Evolutionary conservation across 371 early-diverging fungal species (phyloP), one percentile per base, ranked within the genome.

Genomic region (Funneliformis caledonium): DNA sequence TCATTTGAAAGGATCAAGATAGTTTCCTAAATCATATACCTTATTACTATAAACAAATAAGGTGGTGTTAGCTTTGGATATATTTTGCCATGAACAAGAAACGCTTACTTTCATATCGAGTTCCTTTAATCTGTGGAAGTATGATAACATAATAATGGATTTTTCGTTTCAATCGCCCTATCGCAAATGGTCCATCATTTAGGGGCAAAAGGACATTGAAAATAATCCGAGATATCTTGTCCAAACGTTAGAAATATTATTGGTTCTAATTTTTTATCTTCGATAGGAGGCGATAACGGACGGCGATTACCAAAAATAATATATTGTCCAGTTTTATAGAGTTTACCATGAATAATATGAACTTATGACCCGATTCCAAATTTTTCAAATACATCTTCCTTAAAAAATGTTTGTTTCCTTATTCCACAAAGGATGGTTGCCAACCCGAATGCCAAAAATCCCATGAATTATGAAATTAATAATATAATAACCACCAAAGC

Each of bases 401-500:
- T 76, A 77, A 75, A 82, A 73, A 33, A 26, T 1, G 74, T 48
- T 22, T 72, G 82, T 19, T 82, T 80, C 22, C 59, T 78, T 11
- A 83, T 79, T 45, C 79, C 73, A 67, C 88, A 88, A 0, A 84
- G 85, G 0, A 88, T 65, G 64, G 88, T 84, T 4, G 91, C 85
- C 37, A 94, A 90, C 5, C 93, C 89, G 84, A 92, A 88, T 1
- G 90, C 88, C 11, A 92, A 80, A 64, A 91, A 91, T 9, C 91
- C 90, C 19, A 92, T 86, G 50, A 86, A 82, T 16, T 82, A 76
- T 79, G 90, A 89, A 60, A 91, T 85, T 12, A 81, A 56, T 9
- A 87, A 59, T 52, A 95, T 90, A 79, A 94, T 88, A 37, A 92
- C 85, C 72, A 93, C 91, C 0, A 97, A 83, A 0, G 95, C 93